Conservation (phyloP, 2,329 filamentous ascomycete species). For the Chalaropsis ovoidea region DNA sequence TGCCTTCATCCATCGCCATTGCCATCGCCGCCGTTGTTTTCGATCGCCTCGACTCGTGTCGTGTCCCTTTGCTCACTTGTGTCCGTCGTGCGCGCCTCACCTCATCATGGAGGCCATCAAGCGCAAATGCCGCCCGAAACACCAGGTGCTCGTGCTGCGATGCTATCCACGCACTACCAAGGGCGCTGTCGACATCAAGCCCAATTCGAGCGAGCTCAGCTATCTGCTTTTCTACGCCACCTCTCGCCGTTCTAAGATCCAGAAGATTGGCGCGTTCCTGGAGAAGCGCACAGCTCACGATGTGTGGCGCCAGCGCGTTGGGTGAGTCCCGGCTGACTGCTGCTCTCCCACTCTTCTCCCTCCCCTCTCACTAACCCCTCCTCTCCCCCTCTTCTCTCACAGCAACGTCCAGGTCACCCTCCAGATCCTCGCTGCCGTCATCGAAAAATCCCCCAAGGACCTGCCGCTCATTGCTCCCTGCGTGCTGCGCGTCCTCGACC, state of each 20-base stretch:
- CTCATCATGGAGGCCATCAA: conserved; percentile 53
- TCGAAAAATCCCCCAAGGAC: conserved; percentile 86
- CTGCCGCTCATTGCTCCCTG: conserved; percentile 78
- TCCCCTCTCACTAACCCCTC: conserved; percentile 11
- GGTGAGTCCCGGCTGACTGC: conserved; percentile 43
- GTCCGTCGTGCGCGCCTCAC: conserved; percentile 23
- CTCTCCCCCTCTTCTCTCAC: conserved; percentile 5
- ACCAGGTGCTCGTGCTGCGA: conserved; percentile 90
- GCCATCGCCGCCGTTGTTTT: conserved; percentile 25
- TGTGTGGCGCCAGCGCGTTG: conserved; percentile 78
- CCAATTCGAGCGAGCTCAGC: conserved; percentile 91
- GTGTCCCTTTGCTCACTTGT: background rate
- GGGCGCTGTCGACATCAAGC: conserved; percentile 82
- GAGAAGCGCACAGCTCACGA: conserved; percentile 90
- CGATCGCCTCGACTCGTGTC: too few relatives aligned
- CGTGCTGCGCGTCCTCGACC: conserved; percentile 73
- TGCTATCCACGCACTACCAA: conserved; percentile 93
- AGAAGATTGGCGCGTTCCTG: conserved; percentile 89
- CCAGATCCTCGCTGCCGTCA: conserved; percentile 79
- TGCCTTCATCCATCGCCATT: conserved; percentile 11
- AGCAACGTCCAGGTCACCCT: conserved; percentile 93
- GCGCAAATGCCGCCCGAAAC: conserved; percentile 74
- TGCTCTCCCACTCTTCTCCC: background rate
- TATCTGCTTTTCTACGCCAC: conserved; percentile 96
- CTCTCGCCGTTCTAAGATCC: conserved; percentile 86